phyloP scores from a whole-genome alignment of 2,329 filamentous ascomycete species.

The Ceratocystis cacaofunesta region DNA sequence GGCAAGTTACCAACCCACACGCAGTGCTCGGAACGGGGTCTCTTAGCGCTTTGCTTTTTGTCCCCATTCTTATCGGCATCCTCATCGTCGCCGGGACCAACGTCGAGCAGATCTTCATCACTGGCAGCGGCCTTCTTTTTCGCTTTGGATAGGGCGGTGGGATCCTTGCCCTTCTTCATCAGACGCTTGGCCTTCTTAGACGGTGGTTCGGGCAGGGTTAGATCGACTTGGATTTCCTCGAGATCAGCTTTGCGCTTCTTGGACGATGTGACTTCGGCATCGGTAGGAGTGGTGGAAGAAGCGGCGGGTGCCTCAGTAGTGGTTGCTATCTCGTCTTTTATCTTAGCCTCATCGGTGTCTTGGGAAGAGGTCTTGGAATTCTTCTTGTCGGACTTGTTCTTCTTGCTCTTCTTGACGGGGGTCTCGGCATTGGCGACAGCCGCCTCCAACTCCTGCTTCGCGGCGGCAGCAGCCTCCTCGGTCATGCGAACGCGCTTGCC shows the following conservation, averaged over 20 bases:
- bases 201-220: conserved; percentile 77
- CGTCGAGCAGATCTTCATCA: conserved; percentile 21
- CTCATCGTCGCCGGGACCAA: conserved; percentile 18
- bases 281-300: background rate
- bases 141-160: conserved; percentile 28
- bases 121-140: conserved; percentile 27
- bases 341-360: background rate
- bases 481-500: conserved; percentile 10
- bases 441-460: conserved; percentile 7
- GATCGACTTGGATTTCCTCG: conserved; percentile 75
- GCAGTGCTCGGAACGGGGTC: conserved; percentile 60
- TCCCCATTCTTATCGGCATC: conserved; percentile 19
- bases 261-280: conserved; percentile 21
- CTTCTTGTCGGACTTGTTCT: conserved; percentile 3
- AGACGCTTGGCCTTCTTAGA: conserved; percentile 87
- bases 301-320: background rate
- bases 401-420: background rate
- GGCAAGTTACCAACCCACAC: conserved; percentile 94
- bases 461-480: conserved; percentile 8
- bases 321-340: background rate
- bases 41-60: conserved; percentile 28
- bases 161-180: conserved; percentile 67
- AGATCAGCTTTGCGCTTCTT: conserved; percentile 60
- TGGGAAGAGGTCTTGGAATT: background rate
- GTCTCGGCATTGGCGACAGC: background rate